Percentiles rank a stretch among this genome's conserved stretches.
These are phyloP conservation scores for Aciculosporium take DNA, from an alignment of 2,329 filamentous ascomycete species.

Conservation along the genomic window DNA sequence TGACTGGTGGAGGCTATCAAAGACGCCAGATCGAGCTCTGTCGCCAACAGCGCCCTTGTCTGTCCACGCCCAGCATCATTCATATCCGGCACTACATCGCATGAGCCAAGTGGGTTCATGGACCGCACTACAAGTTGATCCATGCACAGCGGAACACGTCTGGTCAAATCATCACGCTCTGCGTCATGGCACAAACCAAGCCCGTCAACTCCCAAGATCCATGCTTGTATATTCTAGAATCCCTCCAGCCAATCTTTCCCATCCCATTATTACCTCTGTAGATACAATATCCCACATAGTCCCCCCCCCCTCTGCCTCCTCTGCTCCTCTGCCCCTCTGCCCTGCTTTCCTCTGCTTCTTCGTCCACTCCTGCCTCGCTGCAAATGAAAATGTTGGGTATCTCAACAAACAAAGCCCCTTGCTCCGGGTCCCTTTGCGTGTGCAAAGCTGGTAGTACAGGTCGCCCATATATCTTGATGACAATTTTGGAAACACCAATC, in stretches of 20 bases:
- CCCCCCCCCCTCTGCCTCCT: not conserved
- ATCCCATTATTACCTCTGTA: not conserved
- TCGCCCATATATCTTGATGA: constrained; percentile 13
- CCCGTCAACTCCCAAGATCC: not conserved
- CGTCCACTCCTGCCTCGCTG: constrained; percentile 4
- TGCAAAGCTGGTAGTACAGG: constrained; percentile 20
- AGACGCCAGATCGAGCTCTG: too few relatives aligned
- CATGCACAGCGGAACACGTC: too few relatives aligned
- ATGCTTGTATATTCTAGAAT: constrained; percentile 3
- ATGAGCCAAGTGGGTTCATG: too few relatives aligned
- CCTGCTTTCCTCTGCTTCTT: constrained; percentile 6
- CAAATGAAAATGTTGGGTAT: constrained; percentile 19
- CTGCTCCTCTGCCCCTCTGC: constrained; percentile 4
- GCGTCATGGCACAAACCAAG: not conserved
- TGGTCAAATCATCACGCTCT: not conserved
- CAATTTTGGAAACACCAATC: constrained; percentile 9
- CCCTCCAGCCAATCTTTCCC: not conserved
- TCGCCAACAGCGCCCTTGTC: too few relatives aligned
- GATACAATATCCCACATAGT: constrained; percentile 2
- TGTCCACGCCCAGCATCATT: too few relatives aligned
- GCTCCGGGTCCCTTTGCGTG: constrained; percentile 11
- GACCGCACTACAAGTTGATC: too few relatives aligned
- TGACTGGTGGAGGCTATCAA: too few relatives aligned
- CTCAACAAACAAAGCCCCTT: constrained; percentile 20
- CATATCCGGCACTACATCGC: too few relatives aligned